Conservation (phyloP, 2,329 filamentous ascomycete species). For the Macroventuria anomochaeta region DNA sequence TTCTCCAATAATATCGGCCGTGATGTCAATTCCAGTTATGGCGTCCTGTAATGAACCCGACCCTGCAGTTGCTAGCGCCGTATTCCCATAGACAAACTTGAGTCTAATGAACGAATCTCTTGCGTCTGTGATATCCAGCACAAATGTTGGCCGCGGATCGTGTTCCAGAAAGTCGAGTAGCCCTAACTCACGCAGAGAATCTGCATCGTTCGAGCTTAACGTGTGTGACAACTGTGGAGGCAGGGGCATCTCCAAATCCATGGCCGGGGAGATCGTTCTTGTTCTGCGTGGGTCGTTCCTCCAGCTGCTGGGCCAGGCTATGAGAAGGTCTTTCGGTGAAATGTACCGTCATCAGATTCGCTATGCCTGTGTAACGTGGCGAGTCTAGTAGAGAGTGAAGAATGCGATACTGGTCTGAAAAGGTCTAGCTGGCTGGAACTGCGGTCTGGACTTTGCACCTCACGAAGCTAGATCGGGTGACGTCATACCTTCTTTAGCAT, state of each 20-base stretch:
- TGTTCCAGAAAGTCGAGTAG: conserved; percentile 30
- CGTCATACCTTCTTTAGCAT: too few relatives aligned
- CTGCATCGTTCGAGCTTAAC: conserved; percentile 7
- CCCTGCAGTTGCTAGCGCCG: conserved; percentile 25
- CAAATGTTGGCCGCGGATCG: conserved; percentile 30
- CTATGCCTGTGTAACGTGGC: background rate
- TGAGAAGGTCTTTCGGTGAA: background rate
- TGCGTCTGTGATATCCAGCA: conserved; percentile 18
- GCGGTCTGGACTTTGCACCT: background rate
- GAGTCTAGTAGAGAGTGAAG: background rate
- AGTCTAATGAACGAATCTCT: background rate
- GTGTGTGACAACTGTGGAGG: background rate
- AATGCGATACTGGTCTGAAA: background rate
- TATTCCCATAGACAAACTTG: conserved; percentile 26
- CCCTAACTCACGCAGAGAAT: conserved; percentile 21
- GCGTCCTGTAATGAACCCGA: conserved; percentile 15
- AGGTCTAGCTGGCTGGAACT: background rate
- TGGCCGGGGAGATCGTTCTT: background rate
- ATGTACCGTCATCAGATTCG: background rate
- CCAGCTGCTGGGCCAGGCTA: background rate
- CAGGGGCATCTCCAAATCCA: background rate
- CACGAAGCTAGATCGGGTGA: background rate
- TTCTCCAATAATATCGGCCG: background rate
- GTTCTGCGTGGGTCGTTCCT: background rate
- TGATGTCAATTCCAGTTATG: conserved; percentile 9